phyloP scores from a whole-genome alignment of 1,139 yeast species.

The Torulaspora pretoriensis region DNA sequence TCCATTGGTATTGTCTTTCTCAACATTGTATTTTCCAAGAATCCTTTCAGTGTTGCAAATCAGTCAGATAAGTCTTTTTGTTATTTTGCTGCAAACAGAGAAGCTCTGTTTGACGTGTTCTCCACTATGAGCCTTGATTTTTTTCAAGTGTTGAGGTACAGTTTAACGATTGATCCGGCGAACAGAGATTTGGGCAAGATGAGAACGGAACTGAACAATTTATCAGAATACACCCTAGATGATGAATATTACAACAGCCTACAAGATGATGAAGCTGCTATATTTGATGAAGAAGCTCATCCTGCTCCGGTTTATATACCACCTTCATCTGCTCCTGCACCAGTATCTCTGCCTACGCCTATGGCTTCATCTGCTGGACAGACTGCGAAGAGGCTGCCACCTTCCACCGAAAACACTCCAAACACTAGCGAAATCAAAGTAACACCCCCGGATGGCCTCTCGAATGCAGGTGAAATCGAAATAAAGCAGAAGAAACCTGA shows the following conservation, averaged over 20 bases:
- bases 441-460: background rate
- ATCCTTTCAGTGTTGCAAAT: constrained; percentile 83
- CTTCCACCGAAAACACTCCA: background rate
- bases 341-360: constrained; percentile 27
- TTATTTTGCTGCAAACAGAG: constrained; percentile 84
- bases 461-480: background rate
- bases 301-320: constrained; percentile 20
- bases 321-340: constrained; percentile 28
- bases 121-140: constrained; percentile 85
- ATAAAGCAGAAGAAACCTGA: constrained; percentile 3
- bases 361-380: constrained; percentile 19
- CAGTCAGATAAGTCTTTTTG: constrained; percentile 80
- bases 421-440: constrained; percentile 1
- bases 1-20: constrained; percentile 82
- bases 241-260: constrained; percentile 60
- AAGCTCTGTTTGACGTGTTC: constrained; percentile 86
- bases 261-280: constrained; percentile 34
- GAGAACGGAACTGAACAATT: constrained; percentile 53
- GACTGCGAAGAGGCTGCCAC: constrained; percentile 6
- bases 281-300: constrained; percentile 12
- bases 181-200: constrained; percentile 67
- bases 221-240: constrained; percentile 76
- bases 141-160: constrained; percentile 72
- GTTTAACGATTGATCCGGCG: constrained; percentile 80
- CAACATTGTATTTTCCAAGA: constrained; percentile 82